Evolutionary conservation across 192 early-diverging fungal species (phyloP), one percentile per base, ranked within the genome.

Genomic region (Neocallimastix lanati): DNA sequence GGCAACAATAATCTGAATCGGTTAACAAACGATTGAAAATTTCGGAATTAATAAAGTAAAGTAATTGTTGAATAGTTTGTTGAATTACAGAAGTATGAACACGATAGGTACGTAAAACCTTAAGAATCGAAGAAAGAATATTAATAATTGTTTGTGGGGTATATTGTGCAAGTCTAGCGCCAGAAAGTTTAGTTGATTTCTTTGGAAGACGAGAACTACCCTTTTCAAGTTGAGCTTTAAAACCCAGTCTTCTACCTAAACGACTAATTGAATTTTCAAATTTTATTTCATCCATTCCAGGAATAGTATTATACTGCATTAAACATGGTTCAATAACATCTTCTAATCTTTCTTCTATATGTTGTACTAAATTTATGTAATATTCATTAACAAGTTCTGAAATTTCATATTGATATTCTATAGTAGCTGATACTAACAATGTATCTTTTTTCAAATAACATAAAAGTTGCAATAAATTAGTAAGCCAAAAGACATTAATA

Each of bases 371-470:
- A 27, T 67, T 67, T n/a, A 67, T 67, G 9, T 78, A 84, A 13
- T 82, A 30, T 30, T 88, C 94, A 77, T 91, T 87, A 67, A 95
- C 87, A 30, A 95, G 88, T 80, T 96, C 95, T 12, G 93, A 88
- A 78, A 98, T 86, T n/a, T 86, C 85, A 1, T 92, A 85, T 83
- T 98, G 96, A 38, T 90, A 85, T 77, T 92, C 88, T 29, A 86
- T 90, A 29, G 93, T 92, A 4, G 89, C 85, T 28, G 88, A 82
- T 28, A 91, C 88, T 29, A 97, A 87, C 27, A 88, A 89, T 33
- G 88, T 81, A 84, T 98, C 96, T 79, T 93, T 91, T 83, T 95
- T 95, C 50, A 98, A 82, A 83, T 93, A 97, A 81, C 94, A 93
- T 5, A 95, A 84, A 12, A 98, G 86, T 76, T 93, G 92, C 35